These are phyloP conservation scores for Tuber borchii DNA, from an alignment of 495 filamentous ascomycete species.

Conservation along the genomic window DNA sequence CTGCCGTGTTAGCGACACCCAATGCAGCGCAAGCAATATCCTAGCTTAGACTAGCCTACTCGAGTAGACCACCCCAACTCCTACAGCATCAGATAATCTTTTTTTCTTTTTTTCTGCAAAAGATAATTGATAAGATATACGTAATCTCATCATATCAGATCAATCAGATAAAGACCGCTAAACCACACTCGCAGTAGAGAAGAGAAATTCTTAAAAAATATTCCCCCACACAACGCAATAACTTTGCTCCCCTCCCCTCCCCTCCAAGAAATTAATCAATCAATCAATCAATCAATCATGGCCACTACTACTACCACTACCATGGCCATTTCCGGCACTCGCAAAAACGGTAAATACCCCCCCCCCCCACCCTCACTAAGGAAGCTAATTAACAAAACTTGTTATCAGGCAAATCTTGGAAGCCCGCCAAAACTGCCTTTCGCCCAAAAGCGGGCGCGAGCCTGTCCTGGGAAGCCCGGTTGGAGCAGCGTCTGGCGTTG, in stretches of 20 bases:
- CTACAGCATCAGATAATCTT: not conserved
- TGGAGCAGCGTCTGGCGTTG: slow-evolving; percentile 57
- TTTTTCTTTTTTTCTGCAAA: not conserved
- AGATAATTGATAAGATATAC: slow-evolving; percentile 2
- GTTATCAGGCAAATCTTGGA: slow-evolving; percentile 87
- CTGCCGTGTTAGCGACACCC: not conserved
- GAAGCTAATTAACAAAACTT: not conserved
- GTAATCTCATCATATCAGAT: not conserved
- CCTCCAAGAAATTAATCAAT: not conserved
- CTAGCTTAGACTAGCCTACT: too few species aligned
- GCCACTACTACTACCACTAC: slow-evolving; percentile 44
- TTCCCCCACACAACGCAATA: not conserved
- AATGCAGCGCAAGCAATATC: not conserved
- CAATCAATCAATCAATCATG: not conserved
- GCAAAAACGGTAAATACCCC: slow-evolving; percentile 42
- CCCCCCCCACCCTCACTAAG: not conserved
- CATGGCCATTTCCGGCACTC: slow-evolving; percentile 43
- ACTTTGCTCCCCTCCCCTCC: not conserved
- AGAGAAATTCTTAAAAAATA: not conserved
- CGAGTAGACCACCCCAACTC: too few species aligned
- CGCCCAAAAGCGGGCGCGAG: slow-evolving; percentile 69
- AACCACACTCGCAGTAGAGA: not conserved
- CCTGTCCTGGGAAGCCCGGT: slow-evolving; percentile 64
- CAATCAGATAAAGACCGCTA: not conserved
- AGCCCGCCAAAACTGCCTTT: slow-evolving; percentile 73